Evolutionary conservation across 805 yeast genomes (phyloP), one percentile per base, ranked within the genome.

Genomic region (Metschnikowia kunwiensis): DNA sequence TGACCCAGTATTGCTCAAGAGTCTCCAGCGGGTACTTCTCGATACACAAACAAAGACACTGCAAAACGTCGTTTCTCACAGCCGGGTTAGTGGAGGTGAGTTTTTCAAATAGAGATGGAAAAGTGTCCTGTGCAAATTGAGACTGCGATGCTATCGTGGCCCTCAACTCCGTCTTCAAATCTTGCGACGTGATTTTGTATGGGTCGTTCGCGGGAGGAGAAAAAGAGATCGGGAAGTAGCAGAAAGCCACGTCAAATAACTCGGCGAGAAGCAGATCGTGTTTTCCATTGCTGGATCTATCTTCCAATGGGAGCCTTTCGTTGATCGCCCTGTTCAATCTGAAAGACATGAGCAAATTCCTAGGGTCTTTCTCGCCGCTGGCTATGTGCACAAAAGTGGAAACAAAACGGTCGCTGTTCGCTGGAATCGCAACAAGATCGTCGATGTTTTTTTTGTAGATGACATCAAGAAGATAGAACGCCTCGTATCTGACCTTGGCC

Each of bases 191-290:
- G 46, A 87, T 84, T 44, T 80, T 78, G 56, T 88, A 87, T 0
- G 93, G 89, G 50, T 91, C 96, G 57, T 86, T 86, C 31, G 79
- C 76, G 3, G 97, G 96, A 1, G 97, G 96, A 40, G 80, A 80
- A 63, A 94, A 93, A 1, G 96, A 84, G 27, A 93, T 89, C 9
- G 99, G 99, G 65, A 91, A 93, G 63, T 93, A 93, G 60, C 98
- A 93, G 56, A 91, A 94, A 26, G 86, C 70, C 23, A 84, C 77
- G 55, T 93, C 98, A 55, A 89, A 94, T 41, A 93, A 57, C 7
- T 85, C 86, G 46, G 82, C 82, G 21, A 74, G 53, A 51, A 57
- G 63, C n/a, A 59, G 56, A 27, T 59, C 46, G 32, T 76, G 65
- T 3, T 65, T 61, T 4, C 67, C 55, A 11, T 55, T 44, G 2